Evolutionary conservation across 1,139 yeast genomes (phyloP), one percentile per base, ranked within the genome.

Genomic region (Candida pseudoviswanathii): DNA sequence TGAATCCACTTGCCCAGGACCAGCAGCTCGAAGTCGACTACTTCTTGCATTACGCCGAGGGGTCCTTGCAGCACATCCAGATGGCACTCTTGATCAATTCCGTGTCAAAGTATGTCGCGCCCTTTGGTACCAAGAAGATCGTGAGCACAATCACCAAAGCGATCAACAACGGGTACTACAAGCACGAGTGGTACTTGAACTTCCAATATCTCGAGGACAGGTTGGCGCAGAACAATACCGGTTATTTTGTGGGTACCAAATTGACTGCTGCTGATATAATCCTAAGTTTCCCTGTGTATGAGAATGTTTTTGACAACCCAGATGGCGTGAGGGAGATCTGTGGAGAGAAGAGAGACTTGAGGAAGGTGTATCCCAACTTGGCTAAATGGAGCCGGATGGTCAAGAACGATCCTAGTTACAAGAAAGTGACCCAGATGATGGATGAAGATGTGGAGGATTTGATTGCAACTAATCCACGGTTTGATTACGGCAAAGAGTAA

Each of bases 241-340:
- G 81, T 0, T 80, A 57, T 64, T 81, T 84, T 60, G 85, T 81
- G 8, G 84, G 84, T 2, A 73, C 79, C 51, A 71, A 71, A 51
- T 65, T 84, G 47, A 71, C 84, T 1, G 87, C 75, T 2, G 89
- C 89, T 2, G 90, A 85, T 58, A 70, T 85, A 44, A 74, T 82
- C 24, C 60, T 80, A 48, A 68, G 73, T 24, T 80, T 75, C 64
- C 81, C 82, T 0, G 52, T 75, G 26, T 66, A 67, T 52, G 80
- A 75, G 54, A 74, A 73, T 51, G 57, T 73, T 2, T 74, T 75
- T 54, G 78, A 74, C 54, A 75, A 75, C 53, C 72, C 68, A 51
- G 66, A 59, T 2, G 76, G 73, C 1, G 68, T 71, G 2, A 59
- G 58, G 46, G 71, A 70, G 38, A 63, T 71, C 21, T 65, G 73